These are phyloP conservation scores for Solanum corneliomulleri DNA, from an alignment of 257 asterid genomes.

Conservation along the genomic window DNA sequence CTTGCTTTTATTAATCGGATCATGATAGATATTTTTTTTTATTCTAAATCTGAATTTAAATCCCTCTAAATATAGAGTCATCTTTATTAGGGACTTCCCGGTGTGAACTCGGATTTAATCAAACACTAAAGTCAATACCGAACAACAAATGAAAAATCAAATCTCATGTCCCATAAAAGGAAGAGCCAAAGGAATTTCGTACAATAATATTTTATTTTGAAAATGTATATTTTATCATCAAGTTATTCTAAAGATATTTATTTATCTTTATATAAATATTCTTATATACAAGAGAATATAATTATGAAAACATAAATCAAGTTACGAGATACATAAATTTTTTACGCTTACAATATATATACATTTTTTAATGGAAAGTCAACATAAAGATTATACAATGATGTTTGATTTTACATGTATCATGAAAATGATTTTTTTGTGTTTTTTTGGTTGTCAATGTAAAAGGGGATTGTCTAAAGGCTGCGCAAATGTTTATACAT, in stretches of 20 bases:
- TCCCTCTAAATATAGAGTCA: too few relatives aligned
- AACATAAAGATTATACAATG: neutral
- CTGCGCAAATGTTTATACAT: neutral
- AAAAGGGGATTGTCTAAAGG: neutral
- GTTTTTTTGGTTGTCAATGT: neutral
- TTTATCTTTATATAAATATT: neutral
- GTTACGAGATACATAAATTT: neutral
- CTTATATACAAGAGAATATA: neutral
- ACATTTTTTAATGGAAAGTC: neutral
- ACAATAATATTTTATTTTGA: neutral
- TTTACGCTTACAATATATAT: neutral
- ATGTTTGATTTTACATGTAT: neutral
- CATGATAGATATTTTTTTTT: neutral
- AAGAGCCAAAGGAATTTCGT: neutral
- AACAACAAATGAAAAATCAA: neutral
- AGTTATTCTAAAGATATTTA: neutral
- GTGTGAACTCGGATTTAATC: too few relatives aligned
- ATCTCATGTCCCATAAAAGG: neutral
- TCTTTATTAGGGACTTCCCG: too few relatives aligned
- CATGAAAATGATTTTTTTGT: neutral
- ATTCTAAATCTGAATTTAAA: fast-evolving
- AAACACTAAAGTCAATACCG: neutral
- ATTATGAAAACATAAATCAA: neutral
- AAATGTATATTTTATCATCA: neutral
- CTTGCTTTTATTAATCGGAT: neutral